Conservation (phyloP, 176 grass and related monocot species). For the Carex pumila region DNA sequence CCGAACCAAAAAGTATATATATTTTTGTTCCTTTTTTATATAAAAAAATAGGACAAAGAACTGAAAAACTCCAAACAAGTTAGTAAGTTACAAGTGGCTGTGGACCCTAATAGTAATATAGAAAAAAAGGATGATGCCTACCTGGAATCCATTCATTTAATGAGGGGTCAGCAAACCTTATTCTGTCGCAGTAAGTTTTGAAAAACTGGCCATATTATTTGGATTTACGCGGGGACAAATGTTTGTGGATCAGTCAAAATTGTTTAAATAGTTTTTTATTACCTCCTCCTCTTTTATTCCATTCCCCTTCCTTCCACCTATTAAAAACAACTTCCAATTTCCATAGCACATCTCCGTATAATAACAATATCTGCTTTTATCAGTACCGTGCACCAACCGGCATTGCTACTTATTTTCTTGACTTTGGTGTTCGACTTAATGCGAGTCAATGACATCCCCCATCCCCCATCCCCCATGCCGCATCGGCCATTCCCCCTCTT, state of each 20-base stretch:
- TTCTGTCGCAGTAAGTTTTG: neutral
- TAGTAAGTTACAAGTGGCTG: neutral
- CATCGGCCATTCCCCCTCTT: neutral
- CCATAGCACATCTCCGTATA: neutral
- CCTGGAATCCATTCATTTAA: slow-evolving; percentile 8
- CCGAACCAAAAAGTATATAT: neutral
- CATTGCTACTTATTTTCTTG: neutral
- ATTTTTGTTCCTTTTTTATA: neutral
- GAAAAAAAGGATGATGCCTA: neutral
- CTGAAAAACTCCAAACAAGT: neutral
- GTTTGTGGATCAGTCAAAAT: neutral
- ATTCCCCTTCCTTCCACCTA: neutral
- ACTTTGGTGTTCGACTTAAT: neutral
- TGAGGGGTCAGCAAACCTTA: neutral
- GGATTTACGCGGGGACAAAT: slow-evolving; percentile 5
- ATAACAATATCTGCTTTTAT: neutral
- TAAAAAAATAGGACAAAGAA: too few relatives aligned
- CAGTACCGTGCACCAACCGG: neutral
- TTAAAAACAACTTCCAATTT: neutral
- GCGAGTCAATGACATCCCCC: neutral
- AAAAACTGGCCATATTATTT: neutral
- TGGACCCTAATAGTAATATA: neutral
- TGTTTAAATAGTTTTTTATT: neutral
- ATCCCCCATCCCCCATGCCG: too few relatives aligned
- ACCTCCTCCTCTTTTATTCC: neutral